Evolutionary conservation across 495 filamentous ascomycete genomes (phyloP).

Genomic region (Hypoxylon lenormandii): DNA sequence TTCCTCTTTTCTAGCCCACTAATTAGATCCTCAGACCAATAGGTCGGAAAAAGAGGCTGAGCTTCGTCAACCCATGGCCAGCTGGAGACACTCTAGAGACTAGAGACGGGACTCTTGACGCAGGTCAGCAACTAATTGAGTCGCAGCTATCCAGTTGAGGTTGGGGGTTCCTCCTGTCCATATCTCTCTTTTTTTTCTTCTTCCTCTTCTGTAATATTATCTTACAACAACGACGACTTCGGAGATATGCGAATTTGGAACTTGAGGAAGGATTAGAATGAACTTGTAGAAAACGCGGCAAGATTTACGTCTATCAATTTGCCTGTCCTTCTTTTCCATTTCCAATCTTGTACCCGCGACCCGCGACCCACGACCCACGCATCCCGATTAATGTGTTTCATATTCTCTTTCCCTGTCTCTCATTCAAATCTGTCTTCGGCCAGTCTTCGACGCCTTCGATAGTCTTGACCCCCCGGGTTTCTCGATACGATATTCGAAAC

Average conservation of each 20-base stretch:
- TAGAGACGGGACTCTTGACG: constrained; percentile 8
- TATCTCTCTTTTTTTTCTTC: constrained; percentile 4
- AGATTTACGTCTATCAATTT: constrained; percentile 37
- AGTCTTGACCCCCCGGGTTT: constrained; percentile 13
- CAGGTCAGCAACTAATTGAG: constrained; percentile 33
- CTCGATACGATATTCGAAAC: constrained; percentile 38
- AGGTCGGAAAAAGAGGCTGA: constrained; percentile 36
- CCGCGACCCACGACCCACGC: constrained; percentile 44
- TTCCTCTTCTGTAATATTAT: constrained; percentile 13
- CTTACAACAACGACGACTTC: constrained; percentile 11
- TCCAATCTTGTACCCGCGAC: constrained; percentile 29
- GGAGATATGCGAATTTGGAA: neutral
- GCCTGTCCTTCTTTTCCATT: constrained; percentile 36
- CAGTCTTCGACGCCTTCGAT: constrained; percentile 29
- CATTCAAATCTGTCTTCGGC: constrained; percentile 34
- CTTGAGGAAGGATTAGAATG: constrained; percentile 10
- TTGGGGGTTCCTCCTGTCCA: constrained; percentile 21
- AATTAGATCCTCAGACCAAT: constrained; percentile 13
- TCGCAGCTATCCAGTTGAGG: constrained; percentile 8
- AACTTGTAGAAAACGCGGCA: constrained; percentile 22
- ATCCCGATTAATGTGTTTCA: constrained; percentile 48
- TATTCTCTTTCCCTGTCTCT: constrained; percentile 40
- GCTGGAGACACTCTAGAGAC: constrained; percentile 12
- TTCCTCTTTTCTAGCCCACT: constrained; percentile 10
- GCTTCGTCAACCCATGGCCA: constrained; percentile 30